Percentiles rank a stretch among this genome's conserved stretches.
Conservation (phyloP, 768 basidiomycete genomes). For the Pleurotus ostreatus region DNA sequence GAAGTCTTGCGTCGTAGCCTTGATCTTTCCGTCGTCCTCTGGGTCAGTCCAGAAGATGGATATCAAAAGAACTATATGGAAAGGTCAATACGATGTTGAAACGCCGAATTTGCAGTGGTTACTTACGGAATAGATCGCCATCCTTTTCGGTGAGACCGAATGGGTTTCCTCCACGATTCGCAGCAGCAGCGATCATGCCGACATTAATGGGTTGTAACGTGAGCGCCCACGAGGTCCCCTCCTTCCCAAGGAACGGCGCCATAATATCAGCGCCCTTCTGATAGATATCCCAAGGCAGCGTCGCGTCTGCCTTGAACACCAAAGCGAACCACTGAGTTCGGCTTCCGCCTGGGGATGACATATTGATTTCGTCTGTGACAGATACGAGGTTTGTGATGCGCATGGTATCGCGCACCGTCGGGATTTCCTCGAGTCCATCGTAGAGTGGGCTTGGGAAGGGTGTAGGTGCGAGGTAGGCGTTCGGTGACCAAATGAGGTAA, state of each 20-base stretch:
- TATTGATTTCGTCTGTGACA: not conserved
- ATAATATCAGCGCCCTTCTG: conserved; percentile 7
- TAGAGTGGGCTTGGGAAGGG: conserved; percentile 7
- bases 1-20: conserved; percentile 4
- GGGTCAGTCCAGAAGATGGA: conserved; percentile 12
- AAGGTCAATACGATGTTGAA: no score
- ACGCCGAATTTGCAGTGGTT: no score
- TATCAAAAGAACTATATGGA: not conserved
- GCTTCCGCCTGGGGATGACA: conserved; percentile 1
- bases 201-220: conserved; percentile 12
- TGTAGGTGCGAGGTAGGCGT: conserved; percentile 7
- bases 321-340: conserved; percentile 12
- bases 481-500: conserved; percentile 10
- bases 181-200: conserved; percentile 2
- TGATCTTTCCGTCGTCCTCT: conserved; percentile 8
- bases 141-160: conserved; percentile 10
- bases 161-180: conserved; percentile 9
- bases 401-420: conserved; percentile 8
- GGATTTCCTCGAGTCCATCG: conserved; percentile 3
- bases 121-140: conserved; percentile 12
- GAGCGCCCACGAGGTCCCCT: conserved; percentile 5
- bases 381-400: conserved; percentile 2
- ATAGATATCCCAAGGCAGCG: conserved; percentile 9
- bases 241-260: not conserved
- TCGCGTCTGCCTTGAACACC: conserved; percentile 6